Conservation (phyloP, 2,329 filamentous ascomycete species). For the Sphaceloma murrayae region DNA sequence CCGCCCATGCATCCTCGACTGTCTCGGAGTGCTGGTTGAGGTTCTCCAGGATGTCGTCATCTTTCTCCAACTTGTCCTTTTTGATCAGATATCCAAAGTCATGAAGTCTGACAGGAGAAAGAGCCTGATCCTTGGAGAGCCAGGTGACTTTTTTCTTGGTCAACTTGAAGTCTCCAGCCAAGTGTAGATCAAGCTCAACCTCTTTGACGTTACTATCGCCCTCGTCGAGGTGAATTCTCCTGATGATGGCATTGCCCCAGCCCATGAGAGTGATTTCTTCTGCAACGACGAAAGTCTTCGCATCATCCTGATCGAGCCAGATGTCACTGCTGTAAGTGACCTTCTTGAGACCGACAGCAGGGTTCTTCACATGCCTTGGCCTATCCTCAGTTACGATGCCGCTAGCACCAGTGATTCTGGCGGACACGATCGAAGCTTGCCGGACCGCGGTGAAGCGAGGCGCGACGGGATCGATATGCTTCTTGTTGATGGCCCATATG, state of each 20-base stretch:
- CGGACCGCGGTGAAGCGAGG: slow-evolving; percentile 48
- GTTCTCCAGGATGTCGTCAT: slow-evolving; percentile 76
- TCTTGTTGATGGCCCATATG: slow-evolving; percentile 47
- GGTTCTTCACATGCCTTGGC: slow-evolving; percentile 77
- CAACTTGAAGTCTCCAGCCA: slow-evolving; percentile 78
- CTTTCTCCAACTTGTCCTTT: slow-evolving; percentile 86
- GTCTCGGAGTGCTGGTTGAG: neutral
- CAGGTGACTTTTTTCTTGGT: slow-evolving; percentile 92
- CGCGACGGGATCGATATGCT: slow-evolving; percentile 42
- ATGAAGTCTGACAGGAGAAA: slow-evolving; percentile 70
- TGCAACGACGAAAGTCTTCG: slow-evolving; percentile 61
- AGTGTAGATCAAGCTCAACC: slow-evolving; percentile 67
- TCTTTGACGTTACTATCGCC: slow-evolving; percentile 46
- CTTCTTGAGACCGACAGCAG: slow-evolving; percentile 67
- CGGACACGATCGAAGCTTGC: slow-evolving; percentile 60
- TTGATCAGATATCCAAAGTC: slow-evolving; percentile 69
- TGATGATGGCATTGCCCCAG: slow-evolving; percentile 76
- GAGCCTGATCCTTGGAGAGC: slow-evolving; percentile 63
- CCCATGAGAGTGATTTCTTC: slow-evolving; percentile 89
- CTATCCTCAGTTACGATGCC: slow-evolving; percentile 61
- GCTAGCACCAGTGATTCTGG: slow-evolving; percentile 43
- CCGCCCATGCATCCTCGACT: neutral
- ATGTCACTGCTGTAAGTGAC: slow-evolving; percentile 65
- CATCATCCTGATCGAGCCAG: slow-evolving; percentile 72
- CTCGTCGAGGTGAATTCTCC: slow-evolving; percentile 48